These are phyloP conservation scores for Coccomyxa sp. DNA, from an alignment of 139 green algal species.

Conservation along the genomic window DNA sequence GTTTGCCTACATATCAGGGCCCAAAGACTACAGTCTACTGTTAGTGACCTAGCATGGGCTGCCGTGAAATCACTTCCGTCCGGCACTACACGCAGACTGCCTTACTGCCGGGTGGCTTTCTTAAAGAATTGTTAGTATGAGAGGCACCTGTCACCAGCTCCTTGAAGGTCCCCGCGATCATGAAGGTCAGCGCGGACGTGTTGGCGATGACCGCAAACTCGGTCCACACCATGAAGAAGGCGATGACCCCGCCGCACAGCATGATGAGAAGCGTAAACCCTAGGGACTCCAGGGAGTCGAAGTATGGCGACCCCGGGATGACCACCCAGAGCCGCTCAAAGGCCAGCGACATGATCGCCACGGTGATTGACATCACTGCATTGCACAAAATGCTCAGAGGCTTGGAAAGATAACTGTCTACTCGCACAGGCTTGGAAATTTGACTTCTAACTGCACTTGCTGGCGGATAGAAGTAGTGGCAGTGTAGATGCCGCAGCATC, in stretches of 20 bases:
- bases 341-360: constrained; percentile 54
- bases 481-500: neutral
- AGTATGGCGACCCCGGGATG: constrained; percentile 71
- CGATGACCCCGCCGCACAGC: constrained; percentile 55
- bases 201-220: constrained; percentile 78
- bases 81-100: neutral
- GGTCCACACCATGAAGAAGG: constrained; percentile 78
- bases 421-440: too few species aligned
- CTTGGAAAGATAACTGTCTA: neutral
- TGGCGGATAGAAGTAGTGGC: too few species aligned
- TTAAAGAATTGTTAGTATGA: too few species aligned
- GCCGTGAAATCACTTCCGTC: neutral
- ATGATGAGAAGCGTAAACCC: constrained; percentile 50
- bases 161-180: constrained; percentile 89
- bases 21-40: neutral
- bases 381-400: neutral
- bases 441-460: neutral
- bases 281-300: constrained; percentile 31
- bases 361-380: constrained; percentile 71
- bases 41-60: neutral
- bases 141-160: constrained; percentile 70
- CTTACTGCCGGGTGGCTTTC: too few species aligned
- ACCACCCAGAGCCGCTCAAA: constrained; percentile 65
- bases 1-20: too few species aligned
- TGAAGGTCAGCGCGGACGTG: constrained; percentile 90